Percentiles rank a stretch among this genome's conserved stretches.
phyloP scores from a whole-genome alignment of 2,329 filamentous ascomycete species.

The Xylaria hypoxylon region DNA sequence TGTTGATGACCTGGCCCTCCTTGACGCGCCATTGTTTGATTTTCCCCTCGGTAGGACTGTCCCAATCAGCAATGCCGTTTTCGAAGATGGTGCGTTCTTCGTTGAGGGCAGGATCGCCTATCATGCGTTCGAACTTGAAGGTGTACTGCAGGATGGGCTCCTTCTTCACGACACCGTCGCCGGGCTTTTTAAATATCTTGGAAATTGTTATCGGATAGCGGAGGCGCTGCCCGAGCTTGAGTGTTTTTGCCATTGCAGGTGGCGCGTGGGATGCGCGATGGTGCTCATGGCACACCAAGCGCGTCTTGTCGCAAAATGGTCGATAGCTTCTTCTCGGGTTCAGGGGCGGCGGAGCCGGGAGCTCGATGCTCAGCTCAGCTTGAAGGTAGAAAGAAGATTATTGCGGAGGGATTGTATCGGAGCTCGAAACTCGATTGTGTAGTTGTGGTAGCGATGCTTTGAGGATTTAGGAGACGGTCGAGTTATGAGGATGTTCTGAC shows the following conservation, averaged over 20 bases:
- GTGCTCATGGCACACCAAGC: conserved; percentile 42
- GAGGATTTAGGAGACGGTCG: too few species aligned
- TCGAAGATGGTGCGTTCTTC: conserved; percentile 75
- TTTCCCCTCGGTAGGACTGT: conserved; percentile 84
- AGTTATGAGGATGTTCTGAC: neutral
- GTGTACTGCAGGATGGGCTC: conserved; percentile 87
- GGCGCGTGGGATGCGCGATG: conserved; percentile 37
- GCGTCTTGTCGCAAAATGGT: conserved; percentile 38
- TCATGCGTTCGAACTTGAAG: conserved; percentile 81
- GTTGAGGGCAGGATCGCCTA: conserved; percentile 72
- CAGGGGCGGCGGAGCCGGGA: conserved; percentile 10
- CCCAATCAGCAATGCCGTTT: conserved; percentile 80
- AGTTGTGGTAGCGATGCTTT: neutral
- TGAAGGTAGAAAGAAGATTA: neutral
- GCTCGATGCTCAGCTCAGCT: conserved; percentile 17
- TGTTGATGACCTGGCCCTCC: conserved; percentile 72
- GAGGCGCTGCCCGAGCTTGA: conserved; percentile 71
- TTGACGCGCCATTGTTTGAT: conserved; percentile 81
- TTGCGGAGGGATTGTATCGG: neutral
- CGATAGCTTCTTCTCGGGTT: conserved; percentile 10
- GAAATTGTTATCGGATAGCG: conserved; percentile 95
- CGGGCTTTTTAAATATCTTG: conserved; percentile 80
- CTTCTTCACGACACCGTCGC: conserved; percentile 80
- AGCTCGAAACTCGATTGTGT: neutral
- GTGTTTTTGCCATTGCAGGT: conserved; percentile 56